Conservation (phyloP, 179 eudicot species). For the Amaranthus tricolor region DNA sequence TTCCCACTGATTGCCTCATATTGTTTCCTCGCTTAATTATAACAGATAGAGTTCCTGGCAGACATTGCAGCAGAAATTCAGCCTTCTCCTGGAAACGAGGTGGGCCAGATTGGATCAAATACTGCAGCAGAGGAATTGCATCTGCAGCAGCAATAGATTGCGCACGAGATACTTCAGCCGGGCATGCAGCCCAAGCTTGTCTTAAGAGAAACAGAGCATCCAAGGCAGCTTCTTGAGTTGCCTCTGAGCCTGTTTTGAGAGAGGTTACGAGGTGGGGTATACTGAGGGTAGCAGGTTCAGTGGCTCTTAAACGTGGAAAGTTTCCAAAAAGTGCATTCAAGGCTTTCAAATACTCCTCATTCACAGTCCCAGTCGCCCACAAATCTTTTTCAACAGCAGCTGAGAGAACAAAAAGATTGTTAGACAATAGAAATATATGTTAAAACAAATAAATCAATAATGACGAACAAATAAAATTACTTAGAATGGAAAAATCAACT, state of each 20-base stretch:
- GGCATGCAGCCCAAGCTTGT: conserved; percentile 99
- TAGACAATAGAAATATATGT: conserved; percentile 1
- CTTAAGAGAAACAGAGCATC: conserved; percentile 86
- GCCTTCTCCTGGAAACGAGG: conserved; percentile 99
- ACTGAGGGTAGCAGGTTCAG: conserved; percentile 98
- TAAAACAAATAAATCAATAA: neutral
- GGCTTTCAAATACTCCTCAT: conserved; percentile 88
- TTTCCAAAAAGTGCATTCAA: conserved; percentile 86
- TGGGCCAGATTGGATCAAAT: conserved; percentile 90
- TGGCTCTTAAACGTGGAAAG: conserved; percentile 94
- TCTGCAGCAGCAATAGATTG: conserved; percentile 98
- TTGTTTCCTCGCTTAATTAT: conserved; percentile 91
- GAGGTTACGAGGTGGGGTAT: conserved; percentile 96
- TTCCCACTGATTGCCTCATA: conserved; percentile 95
- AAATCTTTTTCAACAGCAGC: conserved; percentile 95
- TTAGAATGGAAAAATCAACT: too few relatives aligned
- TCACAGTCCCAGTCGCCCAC: conserved; percentile 90
- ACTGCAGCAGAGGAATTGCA: conserved; percentile 89
- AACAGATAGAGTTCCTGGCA: conserved; percentile 89
- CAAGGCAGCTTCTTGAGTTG: conserved; percentile 96
- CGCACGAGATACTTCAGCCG: conserved; percentile 93
- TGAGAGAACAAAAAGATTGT: conserved; percentile 40
- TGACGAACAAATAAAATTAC: neutral
- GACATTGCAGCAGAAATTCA: conserved; percentile 85
- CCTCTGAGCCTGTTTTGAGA: conserved; percentile 89